Conservation (phyloP, 352 stramenopile species). For the Aphanomyces euteiches region DNA sequence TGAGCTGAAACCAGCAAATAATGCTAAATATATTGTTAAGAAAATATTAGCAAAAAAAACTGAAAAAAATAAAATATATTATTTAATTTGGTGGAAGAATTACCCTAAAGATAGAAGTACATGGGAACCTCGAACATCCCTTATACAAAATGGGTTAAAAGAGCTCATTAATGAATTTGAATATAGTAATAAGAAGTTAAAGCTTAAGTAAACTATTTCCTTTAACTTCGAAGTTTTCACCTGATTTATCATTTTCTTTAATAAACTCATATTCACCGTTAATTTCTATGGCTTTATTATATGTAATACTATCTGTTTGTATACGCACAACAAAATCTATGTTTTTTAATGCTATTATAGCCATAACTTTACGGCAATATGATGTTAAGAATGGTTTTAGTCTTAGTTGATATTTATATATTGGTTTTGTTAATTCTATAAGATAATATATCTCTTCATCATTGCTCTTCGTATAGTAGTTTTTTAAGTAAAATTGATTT, state of each 20-base stretch:
- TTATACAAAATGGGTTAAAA: conserved; percentile 1
- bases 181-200: conserved; percentile 17
- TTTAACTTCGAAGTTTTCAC: conserved; percentile 7
- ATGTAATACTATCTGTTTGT: neutral
- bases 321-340: conserved; percentile 3
- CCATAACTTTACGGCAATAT: too few species aligned
- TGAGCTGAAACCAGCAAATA: neutral
- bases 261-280: conserved; percentile 11
- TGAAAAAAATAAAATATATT: conserved; percentile 23
- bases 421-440: conserved; percentile 10
- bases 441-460: neutral
- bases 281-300: conserved; percentile 23
- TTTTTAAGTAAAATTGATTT: neutral
- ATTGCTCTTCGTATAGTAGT: neutral
- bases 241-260: conserved; percentile 21
- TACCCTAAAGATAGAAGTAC: conserved; percentile 13
- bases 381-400: neutral
- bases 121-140: neutral
- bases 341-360: conserved; percentile 2
- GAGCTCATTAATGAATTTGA: conserved; percentile 10
- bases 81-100: conserved; percentile 20
- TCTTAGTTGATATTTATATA: conserved; percentile 10
- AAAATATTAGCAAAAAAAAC: conserved; percentile 3
- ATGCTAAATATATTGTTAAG: conserved; percentile 20
- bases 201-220: conserved; percentile 3